phyloP scores from a whole-genome alignment of 768 basidiomycete genomes.

The Sporobolomyces pararoseus region DNA sequence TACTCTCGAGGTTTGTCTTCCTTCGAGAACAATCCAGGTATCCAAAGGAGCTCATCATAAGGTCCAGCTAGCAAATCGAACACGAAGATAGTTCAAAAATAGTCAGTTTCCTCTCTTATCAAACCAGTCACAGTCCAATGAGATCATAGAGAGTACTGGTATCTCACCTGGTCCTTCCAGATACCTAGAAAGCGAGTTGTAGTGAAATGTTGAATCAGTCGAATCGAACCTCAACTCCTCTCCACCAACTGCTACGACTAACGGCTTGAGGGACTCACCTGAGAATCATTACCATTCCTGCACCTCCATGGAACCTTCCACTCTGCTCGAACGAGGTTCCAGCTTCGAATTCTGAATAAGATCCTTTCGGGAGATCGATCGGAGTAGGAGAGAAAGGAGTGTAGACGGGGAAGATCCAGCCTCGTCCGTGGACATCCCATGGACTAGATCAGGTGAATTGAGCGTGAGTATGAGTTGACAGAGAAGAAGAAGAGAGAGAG shows the following conservation, averaged over 20 bases:
- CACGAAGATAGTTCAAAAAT: not conserved
- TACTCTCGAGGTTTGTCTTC: conserved; percentile 2
- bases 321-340: conserved; percentile 6
- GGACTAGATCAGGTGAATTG: conserved; percentile 9
- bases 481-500: not conserved
- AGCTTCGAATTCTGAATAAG: conserved; percentile 11
- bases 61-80: conserved; percentile 5
- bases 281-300: conserved; percentile 21
- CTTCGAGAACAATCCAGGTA: conserved; percentile 22
- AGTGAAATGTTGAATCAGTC: too few species aligned
- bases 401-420: conserved; percentile 28
- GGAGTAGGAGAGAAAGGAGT: conserved; percentile 17
- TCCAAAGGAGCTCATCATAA: conserved; percentile 27
- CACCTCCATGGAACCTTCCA: conserved; percentile 14
- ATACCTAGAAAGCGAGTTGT: too few species aligned
- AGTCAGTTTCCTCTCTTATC: not conserved
- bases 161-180: conserved; percentile 1
- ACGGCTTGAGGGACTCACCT: not conserved
- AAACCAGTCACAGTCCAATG: too few species aligned
- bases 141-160: too few species aligned
- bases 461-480: not conserved
- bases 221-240: too few species aligned
- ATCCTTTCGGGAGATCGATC: not conserved
- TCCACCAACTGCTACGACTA: too few species aligned
- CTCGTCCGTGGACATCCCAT: conserved; percentile 21